Percentiles rank a stretch among this genome's conserved stretches.
These are phyloP conservation scores for Blastomyces silverae DNA, from an alignment of 2,329 filamentous ascomycete genomes.

Conservation along the genomic window DNA sequence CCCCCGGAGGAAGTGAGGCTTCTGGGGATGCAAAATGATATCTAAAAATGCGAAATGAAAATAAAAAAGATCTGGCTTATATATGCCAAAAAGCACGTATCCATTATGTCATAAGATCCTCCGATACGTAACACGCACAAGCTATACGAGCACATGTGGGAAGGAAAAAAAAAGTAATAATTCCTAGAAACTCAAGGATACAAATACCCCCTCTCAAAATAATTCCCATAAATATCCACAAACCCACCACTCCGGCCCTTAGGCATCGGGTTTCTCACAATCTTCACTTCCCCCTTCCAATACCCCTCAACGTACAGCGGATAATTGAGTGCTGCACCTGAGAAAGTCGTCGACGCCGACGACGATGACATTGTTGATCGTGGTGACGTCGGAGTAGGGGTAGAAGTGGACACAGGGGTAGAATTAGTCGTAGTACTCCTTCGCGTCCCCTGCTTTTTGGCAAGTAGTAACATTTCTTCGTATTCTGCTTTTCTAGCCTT, in stretches of 20 bases:
- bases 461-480: slow-evolving; percentile 29
- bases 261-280: slow-evolving; percentile 44
- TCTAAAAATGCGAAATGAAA: background rate
- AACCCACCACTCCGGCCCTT: slow-evolving; percentile 36
- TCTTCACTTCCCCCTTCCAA: slow-evolving; percentile 54
- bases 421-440: background rate
- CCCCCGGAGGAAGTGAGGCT: background rate
- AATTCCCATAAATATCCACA: slow-evolving; percentile 50
- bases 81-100: background rate
- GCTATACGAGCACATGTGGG: too few relatives aligned
- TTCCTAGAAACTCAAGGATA: slow-evolving; percentile 40
- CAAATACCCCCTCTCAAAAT: slow-evolving; percentile 48
- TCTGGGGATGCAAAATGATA: background rate
- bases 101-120: background rate
- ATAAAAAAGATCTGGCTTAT: background rate
- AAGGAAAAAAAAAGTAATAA: background rate
- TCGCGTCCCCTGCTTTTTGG: background rate
- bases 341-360: background rate
- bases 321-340: background rate
- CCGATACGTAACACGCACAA: background rate
- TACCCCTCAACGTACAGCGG: slow-evolving; percentile 47
- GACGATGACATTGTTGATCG: background rate
- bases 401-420: background rate
- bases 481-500: slow-evolving; percentile 48
- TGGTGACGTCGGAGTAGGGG: background rate